Evolutionary conservation across 306 rosid species (phyloP).

Genomic region (Quercus cerris): DNA sequence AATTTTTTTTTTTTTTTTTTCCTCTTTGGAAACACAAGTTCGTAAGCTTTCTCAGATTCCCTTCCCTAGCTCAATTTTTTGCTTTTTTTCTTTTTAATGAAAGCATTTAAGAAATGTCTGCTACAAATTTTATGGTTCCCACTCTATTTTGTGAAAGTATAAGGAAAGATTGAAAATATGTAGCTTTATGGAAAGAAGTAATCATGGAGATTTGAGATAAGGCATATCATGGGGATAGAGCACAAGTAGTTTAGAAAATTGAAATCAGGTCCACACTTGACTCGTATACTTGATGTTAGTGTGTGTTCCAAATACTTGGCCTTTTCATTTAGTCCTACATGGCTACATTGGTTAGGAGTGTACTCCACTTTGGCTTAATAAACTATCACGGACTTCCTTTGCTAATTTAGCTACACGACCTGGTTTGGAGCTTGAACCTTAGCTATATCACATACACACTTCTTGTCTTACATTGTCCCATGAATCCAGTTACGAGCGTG

Average conservation of each 20-base stretch:
- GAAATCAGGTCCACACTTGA: not conserved
- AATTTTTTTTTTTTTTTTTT: slow-evolving; percentile 2
- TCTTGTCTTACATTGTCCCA: too few species aligned
- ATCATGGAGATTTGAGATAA: not conserved
- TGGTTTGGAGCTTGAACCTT: too few species aligned
- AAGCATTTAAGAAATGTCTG: not conserved
- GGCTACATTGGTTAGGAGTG: too few species aligned
- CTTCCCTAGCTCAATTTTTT: slow-evolving; percentile 17
- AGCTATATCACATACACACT: too few species aligned
- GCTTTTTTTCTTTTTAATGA: not conserved
- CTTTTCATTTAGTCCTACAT: too few species aligned
- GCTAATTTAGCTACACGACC: too few species aligned
- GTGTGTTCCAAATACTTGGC: too few species aligned
- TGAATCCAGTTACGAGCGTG: too few species aligned
- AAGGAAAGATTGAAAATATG: not conserved
- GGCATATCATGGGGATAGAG: not conserved
- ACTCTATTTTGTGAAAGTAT: not conserved
- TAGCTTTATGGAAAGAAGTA: not conserved
- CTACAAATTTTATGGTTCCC: slow-evolving; percentile 12
- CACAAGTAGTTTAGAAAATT: not conserved
- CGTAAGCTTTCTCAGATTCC: not conserved
- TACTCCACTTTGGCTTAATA: too few species aligned
- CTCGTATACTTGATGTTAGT: not conserved
- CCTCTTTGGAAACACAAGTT: not conserved
- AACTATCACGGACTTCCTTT: too few species aligned